Evolutionary conservation across 1,284 basidiomycete genomes (phyloP).

Genomic region (Schizophyllum amplum): DNA sequence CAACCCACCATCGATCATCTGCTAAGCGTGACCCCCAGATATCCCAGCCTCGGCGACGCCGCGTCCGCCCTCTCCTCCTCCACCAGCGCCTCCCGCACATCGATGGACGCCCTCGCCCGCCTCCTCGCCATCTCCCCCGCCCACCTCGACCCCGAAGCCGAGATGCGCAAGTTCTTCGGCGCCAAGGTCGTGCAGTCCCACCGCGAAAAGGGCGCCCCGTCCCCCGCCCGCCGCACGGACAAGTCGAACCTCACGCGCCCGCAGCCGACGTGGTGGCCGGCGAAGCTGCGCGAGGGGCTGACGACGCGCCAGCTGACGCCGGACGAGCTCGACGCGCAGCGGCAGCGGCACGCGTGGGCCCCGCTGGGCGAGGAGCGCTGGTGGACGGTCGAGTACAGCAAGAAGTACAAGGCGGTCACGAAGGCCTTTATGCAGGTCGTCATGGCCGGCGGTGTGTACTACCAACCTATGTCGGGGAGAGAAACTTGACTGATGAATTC

Average conservation of each 20-base stretch:
- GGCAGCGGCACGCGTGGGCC: constrained; percentile 33
- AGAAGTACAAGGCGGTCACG: constrained; percentile 74
- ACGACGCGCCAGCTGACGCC: constrained; percentile 49
- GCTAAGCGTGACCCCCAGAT: constrained; percentile 24
- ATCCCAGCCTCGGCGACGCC: constrained; percentile 42
- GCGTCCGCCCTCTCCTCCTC: constrained; percentile 13
- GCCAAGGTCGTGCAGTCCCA: constrained; percentile 70
- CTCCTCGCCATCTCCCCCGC: constrained; percentile 71
- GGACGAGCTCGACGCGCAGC: constrained; percentile 44
- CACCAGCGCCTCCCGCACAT: constrained; percentile 16
- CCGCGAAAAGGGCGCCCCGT: constrained; percentile 24
- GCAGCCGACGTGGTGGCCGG: constrained; percentile 54
- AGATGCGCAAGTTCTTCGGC: constrained; percentile 89
- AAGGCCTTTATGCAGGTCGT: constrained; percentile 76
- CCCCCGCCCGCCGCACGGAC: constrained; percentile 22
- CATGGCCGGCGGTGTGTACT: constrained; percentile 64
- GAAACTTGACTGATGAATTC: constrained; percentile 1
- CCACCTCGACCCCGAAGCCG: constrained; percentile 79
- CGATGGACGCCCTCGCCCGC: constrained; percentile 30
- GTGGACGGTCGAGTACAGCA: constrained; percentile 84
- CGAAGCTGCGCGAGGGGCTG: constrained; percentile 61
- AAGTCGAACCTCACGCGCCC: constrained; percentile 60
- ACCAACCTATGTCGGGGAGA: background rate
- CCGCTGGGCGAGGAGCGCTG: constrained; percentile 53
- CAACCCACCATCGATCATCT: background rate